Evolutionary conservation across 371 early-diverging fungal species (phyloP).

Genomic region (Apophysomyces sp.): DNA sequence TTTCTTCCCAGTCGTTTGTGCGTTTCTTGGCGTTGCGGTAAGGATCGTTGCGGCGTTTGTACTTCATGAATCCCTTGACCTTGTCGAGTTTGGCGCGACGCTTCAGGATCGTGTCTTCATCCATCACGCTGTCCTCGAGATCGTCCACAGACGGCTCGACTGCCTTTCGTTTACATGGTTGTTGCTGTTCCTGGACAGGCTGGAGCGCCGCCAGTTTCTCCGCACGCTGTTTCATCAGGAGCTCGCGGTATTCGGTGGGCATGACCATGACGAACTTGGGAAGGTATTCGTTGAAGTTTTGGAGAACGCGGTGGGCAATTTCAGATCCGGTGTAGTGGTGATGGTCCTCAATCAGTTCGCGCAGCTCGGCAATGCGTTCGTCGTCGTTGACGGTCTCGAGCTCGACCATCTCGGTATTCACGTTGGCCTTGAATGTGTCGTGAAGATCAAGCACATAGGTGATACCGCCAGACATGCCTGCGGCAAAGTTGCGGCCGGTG

Average conservation of each 20-base stretch:
- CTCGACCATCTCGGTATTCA: constrained; percentile 91
- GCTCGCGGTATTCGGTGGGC: constrained; percentile 89
- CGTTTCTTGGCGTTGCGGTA: constrained; percentile 87
- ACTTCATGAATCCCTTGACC: constrained; percentile 92
- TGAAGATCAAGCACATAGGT: constrained; percentile 79
- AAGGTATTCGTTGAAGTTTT: constrained; percentile 67
- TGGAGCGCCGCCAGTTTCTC: constrained; percentile 23
- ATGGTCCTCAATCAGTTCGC: constrained; percentile 81
- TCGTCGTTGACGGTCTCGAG: constrained; percentile 77
- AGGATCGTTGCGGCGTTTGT: constrained; percentile 81
- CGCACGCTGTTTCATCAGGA: constrained; percentile 64
- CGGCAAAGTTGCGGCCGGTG: constrained; percentile 94
- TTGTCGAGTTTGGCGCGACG: constrained; percentile 73
- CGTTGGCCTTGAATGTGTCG: constrained; percentile 58
- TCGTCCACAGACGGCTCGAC: constrained; percentile 70
- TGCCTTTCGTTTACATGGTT: constrained; percentile 14
- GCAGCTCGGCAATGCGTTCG: constrained; percentile 77
- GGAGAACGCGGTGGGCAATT: constrained; percentile 73
- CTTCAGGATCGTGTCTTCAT: constrained; percentile 67
- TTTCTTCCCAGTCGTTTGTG: constrained; percentile 90
- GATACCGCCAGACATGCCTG: constrained; percentile 93
- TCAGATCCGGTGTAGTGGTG: constrained; percentile 80
- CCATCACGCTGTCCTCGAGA: constrained; percentile 86
- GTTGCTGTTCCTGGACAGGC: constrained; percentile 17
- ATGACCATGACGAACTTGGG: constrained; percentile 91